These are phyloP conservation scores for Geranomyces michiganensis DNA, from an alignment of 192 early-diverging fungal genomes.

Conservation along the genomic window DNA sequence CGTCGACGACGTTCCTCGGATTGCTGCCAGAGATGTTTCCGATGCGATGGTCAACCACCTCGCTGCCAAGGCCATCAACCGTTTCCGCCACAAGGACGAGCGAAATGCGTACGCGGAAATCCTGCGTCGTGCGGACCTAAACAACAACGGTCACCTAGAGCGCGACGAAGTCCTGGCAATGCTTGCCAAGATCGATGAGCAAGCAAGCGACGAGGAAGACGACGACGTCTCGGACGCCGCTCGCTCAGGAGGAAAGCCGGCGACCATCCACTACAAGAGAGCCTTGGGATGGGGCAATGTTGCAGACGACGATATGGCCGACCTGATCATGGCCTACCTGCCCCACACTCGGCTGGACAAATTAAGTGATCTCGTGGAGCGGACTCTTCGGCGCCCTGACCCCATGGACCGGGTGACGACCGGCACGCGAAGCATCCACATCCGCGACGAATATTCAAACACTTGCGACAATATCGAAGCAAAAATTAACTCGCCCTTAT, in stretches of 20 bases:
- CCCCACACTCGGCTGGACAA: not conserved
- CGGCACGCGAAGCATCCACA: not conserved
- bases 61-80: not conserved
- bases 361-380: not conserved
- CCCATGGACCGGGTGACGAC: too few relatives aligned
- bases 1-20: too few relatives aligned
- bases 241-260: not conserved
- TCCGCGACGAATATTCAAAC: not conserved
- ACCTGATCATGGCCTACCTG: not conserved
- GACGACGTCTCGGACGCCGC: too few relatives aligned
- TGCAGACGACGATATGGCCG: conserved; percentile 2
- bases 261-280: not conserved
- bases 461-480: conserved; percentile 3
- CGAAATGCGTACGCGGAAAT: not conserved
- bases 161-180: not conserved
- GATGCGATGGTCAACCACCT: not conserved
- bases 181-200: not conserved
- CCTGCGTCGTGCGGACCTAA: not conserved
- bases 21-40: not conserved
- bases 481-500: not conserved
- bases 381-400: too few relatives aligned
- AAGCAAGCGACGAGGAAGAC: not conserved
- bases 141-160: not conserved
- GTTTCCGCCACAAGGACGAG: conserved; percentile 4
- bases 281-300: not conserved